Base-by-base conservation (phyloP, 2,329 filamentous ascomycete genomes). In the Aspergillus aculeatinus region DNA sequence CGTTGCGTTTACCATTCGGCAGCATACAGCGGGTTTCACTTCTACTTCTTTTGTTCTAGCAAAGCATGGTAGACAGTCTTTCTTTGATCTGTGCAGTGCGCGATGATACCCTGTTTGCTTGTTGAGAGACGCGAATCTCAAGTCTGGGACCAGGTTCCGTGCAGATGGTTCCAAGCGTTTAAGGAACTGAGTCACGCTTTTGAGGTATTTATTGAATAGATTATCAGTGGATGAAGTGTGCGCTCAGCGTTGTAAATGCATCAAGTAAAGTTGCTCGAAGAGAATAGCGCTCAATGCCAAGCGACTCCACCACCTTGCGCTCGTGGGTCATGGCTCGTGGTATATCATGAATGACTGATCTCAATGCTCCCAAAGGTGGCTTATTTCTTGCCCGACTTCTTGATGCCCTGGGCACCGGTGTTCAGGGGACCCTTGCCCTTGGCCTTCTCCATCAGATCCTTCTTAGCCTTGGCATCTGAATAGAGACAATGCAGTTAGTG, bases 331-430 rank as follows among this genome's bases (percentile, higher is more conserved):
- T 67, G 54, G 63, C 61, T 70, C 65, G 63, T 70, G 60, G 62
- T 59, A 65, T 65, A 59, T 67, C 66, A 61, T 69, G 48, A 64
- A 52, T 58, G 42, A 57, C 31, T 55, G 42, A n/a, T 55, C n/a
- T 12, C 14, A 35, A 21, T 10, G 23, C n/a, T 31, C 53, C 42
- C 21, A 16, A 9, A 19, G 27, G 4, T 19, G 12, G 33, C 70
- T 80, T 84, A 96, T 88, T 97, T 96, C 90, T 97, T 96, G 79
- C 92, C 93, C 63, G 90, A 95, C 87, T 96, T 97, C 88, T 97
- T 97, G 83, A 98, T 96, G 64, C 92, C 92, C 80, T 96, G 91
- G 52, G 83, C 78, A 35, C 92, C 92, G 33, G 87, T 89, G 80
- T 92, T 93, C 75, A 97, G 76, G 42, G 94, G 93, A 3, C 94